Evolutionary conservation across 2,329 filamentous ascomycete genomes (phyloP).

Genomic region (Bipolaris cookei): DNA sequence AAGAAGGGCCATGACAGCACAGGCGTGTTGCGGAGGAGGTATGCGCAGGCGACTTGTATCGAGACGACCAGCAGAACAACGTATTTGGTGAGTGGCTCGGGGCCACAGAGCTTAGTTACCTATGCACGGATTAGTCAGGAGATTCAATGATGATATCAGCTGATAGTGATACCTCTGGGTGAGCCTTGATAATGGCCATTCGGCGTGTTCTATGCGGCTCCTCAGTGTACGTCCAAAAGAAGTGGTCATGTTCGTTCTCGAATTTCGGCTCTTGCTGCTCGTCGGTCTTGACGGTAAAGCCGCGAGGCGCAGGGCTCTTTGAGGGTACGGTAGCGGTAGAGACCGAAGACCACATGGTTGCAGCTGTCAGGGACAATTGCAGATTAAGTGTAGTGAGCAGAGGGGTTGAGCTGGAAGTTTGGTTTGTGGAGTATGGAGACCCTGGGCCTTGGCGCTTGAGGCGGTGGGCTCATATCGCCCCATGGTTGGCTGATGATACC

Average conservation of each 20-base stretch:
- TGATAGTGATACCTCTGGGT: slow-evolving; percentile 76
- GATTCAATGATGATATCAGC: background rate
- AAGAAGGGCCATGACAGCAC: slow-evolving; percentile 87
- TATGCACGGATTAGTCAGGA: slow-evolving; percentile 43
- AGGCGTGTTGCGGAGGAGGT: slow-evolving; percentile 74
- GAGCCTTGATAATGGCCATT: slow-evolving; percentile 95
- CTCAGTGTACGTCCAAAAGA: slow-evolving; percentile 99
- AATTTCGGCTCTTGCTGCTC: slow-evolving; percentile 19
- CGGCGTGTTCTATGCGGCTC: slow-evolving; percentile 92
- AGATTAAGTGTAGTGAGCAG: slow-evolving; percentile 5
- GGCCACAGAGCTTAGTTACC: slow-evolving; percentile 96
- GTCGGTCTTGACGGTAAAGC: slow-evolving; percentile 32
- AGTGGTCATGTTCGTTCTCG: slow-evolving; percentile 60
- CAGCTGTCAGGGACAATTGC: slow-evolving; percentile 9
- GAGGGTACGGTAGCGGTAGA: slow-evolving; percentile 42
- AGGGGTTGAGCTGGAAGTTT: slow-evolving; percentile 11
- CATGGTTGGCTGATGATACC: slow-evolving; percentile 18
- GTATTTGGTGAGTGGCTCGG: slow-evolving; percentile 94
- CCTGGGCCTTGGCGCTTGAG: slow-evolving; percentile 15
- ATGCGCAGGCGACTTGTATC: slow-evolving; percentile 80
- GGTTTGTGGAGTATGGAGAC: slow-evolving; percentile 15
- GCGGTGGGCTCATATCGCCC: slow-evolving; percentile 10
- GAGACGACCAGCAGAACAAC: slow-evolving; percentile 82
- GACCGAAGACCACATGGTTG: slow-evolving; percentile 47
- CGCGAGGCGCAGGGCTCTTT: slow-evolving; percentile 30